Evolutionary conservation across 2,329 filamentous ascomycete genomes (phyloP), one percentile per base, ranked within the genome.

Genomic region (Cladosporium sp.): DNA sequence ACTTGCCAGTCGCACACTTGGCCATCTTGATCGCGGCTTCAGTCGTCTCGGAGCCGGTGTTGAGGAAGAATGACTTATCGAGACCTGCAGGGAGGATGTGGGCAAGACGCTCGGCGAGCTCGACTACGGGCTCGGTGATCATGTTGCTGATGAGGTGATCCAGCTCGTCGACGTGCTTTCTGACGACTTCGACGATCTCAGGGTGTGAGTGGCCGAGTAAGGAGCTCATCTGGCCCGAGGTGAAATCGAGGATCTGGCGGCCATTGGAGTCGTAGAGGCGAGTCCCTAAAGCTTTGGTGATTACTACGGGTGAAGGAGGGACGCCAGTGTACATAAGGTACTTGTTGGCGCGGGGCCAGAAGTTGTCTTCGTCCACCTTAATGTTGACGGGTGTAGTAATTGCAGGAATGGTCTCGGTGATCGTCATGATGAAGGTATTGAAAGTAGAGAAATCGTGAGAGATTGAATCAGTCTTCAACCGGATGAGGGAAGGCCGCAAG

Each of bases 21-120:
- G 88, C 87, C 69, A 90, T 81, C 65, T 87, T 86, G 66, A 90
- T 87, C 2, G 88, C 88, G 3, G 86, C 86, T 69, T 90, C 87
- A 67, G 77, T 81, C 44, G 67, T 69, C 72, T 88, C 86, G 3
- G 80, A 81, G 1, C 85, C 85, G 0, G 85, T 88, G 57, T 79
- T 85, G 14, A 87, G 78, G 68, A 88, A 87, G 70, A 87, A 83
- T 1, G 85, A 80, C 66, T 84, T 83, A 65, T 85, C 81, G 0
- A 88, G 76, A 0, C 78, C 80, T 0, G 73, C 68, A 0, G 85
- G 85, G 2, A 86, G 78, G 2, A 83, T 71, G 1, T 73, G 73
- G 24, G 80, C 82, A 4, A 88, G 77, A 1, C 81, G 79, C 68
- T 84, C 79, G 0, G 79, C 84, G 0, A 87, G 79, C 21, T 80